phyloP scores from a whole-genome alignment of 1,284 basidiomycete species.

The Sporisorium exsertum region DNA sequence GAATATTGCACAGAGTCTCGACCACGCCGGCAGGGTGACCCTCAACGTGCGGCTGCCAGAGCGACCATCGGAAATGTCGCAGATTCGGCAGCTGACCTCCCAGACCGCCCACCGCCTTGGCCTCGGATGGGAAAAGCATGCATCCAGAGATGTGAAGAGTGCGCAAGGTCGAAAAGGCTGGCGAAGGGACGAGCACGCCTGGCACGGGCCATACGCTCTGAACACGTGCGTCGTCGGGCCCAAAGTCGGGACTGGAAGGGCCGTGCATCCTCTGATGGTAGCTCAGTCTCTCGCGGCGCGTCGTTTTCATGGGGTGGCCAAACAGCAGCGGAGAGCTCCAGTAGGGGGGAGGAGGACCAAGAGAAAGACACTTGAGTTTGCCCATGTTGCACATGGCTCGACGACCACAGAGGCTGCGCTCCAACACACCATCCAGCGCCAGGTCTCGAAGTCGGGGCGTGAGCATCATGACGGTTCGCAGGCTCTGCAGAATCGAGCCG shows the following conservation, averaged over 20 bases:
- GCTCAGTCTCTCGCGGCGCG: conserved; percentile 31
- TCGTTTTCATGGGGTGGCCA: conserved; percentile 49
- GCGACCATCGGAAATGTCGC: conserved; percentile 54
- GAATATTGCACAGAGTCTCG: conserved; percentile 46
- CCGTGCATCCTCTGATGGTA: conserved; percentile 48
- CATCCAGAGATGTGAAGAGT: conserved; percentile 56
- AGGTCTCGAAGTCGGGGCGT: conserved; percentile 47
- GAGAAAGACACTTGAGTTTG: conserved; percentile 53
- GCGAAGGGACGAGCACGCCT: conserved; percentile 45
- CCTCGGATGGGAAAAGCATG: conserved; percentile 57
- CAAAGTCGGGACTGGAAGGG: conserved; percentile 20
- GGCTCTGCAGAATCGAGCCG: conserved; percentile 44
- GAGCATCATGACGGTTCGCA: conserved; percentile 48
- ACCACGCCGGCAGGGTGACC: conserved; percentile 52
- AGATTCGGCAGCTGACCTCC: conserved; percentile 48
- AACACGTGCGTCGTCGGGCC: conserved; percentile 33
- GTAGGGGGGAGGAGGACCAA: conserved; percentile 56
- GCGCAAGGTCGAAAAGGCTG: conserved; percentile 44
- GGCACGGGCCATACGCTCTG: conserved; percentile 46
- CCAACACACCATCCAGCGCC: conserved; percentile 54
- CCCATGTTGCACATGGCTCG: conserved; percentile 50
- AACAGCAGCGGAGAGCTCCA: conserved; percentile 58
- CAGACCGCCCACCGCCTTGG: conserved; percentile 47
- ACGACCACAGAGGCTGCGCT: conserved; percentile 49
- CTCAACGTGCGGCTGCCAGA: conserved; percentile 54